Percentiles rank a stretch among this genome's conserved stretches.
These are phyloP conservation scores for Irpex sp. DNA, from an alignment of 1,284 basidiomycete species.

Conservation along the genomic window DNA sequence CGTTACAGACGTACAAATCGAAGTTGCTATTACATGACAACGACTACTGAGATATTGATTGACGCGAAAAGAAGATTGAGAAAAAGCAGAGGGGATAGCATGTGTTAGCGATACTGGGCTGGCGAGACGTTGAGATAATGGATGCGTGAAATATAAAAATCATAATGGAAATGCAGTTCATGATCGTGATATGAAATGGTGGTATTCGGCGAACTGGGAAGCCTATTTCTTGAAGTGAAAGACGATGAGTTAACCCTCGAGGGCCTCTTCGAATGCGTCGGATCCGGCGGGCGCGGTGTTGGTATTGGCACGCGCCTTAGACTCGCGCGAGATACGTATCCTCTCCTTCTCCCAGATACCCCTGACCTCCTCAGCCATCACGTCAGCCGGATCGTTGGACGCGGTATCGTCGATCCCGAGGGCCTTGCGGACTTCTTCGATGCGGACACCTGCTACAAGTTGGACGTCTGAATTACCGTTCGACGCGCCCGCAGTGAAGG, in stretches of 20 bases:
- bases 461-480: constrained; percentile 45
- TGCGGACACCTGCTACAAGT: constrained; percentile 53
- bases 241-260: not conserved
- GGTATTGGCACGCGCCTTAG: constrained; percentile 29
- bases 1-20: constrained; percentile 15
- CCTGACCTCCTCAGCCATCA: constrained; percentile 63
- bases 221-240: not conserved
- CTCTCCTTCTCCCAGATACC: constrained; percentile 67
- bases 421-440: constrained; percentile 63
- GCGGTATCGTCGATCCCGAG: constrained; percentile 43
- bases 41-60: constrained; percentile 4
- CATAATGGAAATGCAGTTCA: not conserved
- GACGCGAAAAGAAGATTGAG: no score
- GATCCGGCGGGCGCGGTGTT: not conserved
- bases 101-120: constrained; percentile 11
- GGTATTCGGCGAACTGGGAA: constrained; percentile 1
- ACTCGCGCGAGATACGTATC: constrained; percentile 50
- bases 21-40: constrained; percentile 20
- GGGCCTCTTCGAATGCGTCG: constrained; percentile 2
- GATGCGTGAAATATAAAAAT: constrained; percentile 8
- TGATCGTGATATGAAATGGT: not conserved
- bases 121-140: constrained; percentile 8
- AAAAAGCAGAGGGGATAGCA: constrained; percentile 6
- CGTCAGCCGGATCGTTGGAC: constrained; percentile 30
- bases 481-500: constrained; percentile 42